Base-by-base conservation (phyloP, 768 basidiomycete species). In the Leccinum ochraceum region DNA sequence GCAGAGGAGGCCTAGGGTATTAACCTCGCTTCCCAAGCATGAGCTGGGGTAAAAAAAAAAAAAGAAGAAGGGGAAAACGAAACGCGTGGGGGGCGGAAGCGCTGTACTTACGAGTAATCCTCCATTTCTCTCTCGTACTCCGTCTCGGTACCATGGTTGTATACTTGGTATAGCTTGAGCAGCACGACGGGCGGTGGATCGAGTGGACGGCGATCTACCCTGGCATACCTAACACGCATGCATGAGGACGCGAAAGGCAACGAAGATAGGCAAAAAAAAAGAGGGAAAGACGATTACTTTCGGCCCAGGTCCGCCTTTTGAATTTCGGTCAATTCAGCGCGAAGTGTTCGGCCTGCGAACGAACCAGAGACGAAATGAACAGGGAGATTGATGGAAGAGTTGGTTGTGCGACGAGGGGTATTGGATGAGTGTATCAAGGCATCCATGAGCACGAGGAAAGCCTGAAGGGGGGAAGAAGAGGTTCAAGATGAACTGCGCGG, bases 291-390 rank as follows among this genome's bases (percentile, higher is more conserved):
- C 59, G 71, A 72, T 65, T 74, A 84, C 88, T 89, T 89, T 71
- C 88, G 77, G 22, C 87, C 88, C 49, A 85, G 69, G 69, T 87
- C 80, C 13, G 88, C 86, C 67, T 87, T 85, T 71, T 89, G 88
- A 34, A 86, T 70, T 70, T 88, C 88, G 52, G 77, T 64, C 62
- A 86, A 76, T 66, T 85, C 81, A 44, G 81, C 77, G 44, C 83
- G 84, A 37, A 88, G 74, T 28, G 78, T 80, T 58, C 64, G 78
- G 26, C 86, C 87, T 50, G 80, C 75, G 70, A 89, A 86, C 63
- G 85, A 86, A 44, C 89, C 90, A 56, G 76, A 74, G 16, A 72
- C 72, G 66, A 86, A 90, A 60, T 76, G 77, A 50, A 87, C 83
- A 4, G 85, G 85, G 46, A 62, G 63, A 51, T 74, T 68, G 39